Base-by-base conservation (phyloP, 805 yeast genomes). In the Ogataea ganodermae region DNA sequence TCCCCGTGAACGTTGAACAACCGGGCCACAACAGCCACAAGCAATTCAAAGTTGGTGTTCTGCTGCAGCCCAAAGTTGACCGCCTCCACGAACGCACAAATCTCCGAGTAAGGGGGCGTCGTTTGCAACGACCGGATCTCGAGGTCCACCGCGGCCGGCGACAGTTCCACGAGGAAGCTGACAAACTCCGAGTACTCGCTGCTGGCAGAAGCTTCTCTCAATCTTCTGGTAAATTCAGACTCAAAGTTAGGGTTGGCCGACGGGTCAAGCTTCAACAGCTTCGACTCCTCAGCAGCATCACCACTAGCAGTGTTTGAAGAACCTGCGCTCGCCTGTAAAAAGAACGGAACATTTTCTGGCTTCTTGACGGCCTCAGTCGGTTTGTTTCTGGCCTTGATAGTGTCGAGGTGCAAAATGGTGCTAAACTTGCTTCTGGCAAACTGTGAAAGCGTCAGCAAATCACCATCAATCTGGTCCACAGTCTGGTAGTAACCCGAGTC, bases 331-430 rank as follows among this genome's bases (percentile, higher is more conserved):
- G 85, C 70, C 38, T 81, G 78, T 49, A 94, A 71, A 73, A 95
- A 95, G 66, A 95, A 94, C 13, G 84, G 84, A 0, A 88, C 81
- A 51, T 81, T 77, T 55, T 86, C 86, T 1, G 96, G 89, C 55
- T 83, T 87, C 72, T 87, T 88, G 27, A 94, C 87, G 1, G 92
- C 86, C 63, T 89, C 97, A 43, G 73, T 82, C 18, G 99, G 97
- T 67, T 89, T 92, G 63, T 89, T 90, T 60, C 99, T 80, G 63
- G 78, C 80, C 60, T 82, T 89, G 57, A 94, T 92, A 6, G 83
- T 78, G 58, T 94, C 98, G 55, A 94, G 69, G 63, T 94, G 84
- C 38, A 88, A 65, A 36, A 94, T 69, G 1, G 96, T 89, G 52
- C 78, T 81, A 73, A 87, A 84, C 62, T 89, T 90, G 48, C 76